phyloP scores from a whole-genome alignment of 2,329 filamentous ascomycete species.

The Raffaelea albimanens region DNA sequence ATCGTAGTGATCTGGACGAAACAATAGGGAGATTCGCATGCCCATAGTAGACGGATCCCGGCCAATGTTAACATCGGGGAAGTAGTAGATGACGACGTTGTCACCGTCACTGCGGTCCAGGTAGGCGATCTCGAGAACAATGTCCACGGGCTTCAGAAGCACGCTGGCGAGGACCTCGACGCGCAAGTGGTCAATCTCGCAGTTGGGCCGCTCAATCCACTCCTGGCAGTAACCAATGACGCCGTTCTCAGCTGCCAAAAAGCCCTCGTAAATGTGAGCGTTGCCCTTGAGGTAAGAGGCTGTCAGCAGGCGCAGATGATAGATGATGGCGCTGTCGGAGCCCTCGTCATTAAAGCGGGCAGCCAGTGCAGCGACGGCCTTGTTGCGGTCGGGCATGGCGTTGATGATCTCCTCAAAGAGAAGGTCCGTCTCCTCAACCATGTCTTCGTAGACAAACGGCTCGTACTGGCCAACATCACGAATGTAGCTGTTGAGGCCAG shows the following conservation, averaged over 20 bases:
- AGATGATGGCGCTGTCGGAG: constrained; percentile 68
- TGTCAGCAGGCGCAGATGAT: constrained; percentile 74
- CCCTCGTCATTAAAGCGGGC: constrained; percentile 65
- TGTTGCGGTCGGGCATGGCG: constrained; percentile 49
- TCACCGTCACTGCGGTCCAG: constrained; percentile 76
- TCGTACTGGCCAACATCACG: constrained; percentile 62
- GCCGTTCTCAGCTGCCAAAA: constrained; percentile 49
- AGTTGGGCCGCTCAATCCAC: constrained; percentile 63
- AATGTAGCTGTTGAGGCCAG: constrained; percentile 61
- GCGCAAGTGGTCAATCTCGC: constrained; percentile 87
- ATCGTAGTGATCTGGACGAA: constrained; percentile 81
- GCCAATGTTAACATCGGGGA: constrained; percentile 44
- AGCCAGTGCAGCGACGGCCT: constrained; percentile 44
- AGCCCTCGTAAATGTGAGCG: constrained; percentile 59
- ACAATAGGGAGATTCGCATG: constrained; percentile 49
- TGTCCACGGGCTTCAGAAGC: constrained; percentile 66
- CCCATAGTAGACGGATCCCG: constrained; percentile 33
- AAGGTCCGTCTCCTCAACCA: constrained; percentile 63
- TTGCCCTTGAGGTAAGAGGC: constrained; percentile 77
- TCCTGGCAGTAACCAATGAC: constrained; percentile 61
- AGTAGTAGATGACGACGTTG: constrained; percentile 62
- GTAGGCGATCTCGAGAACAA: constrained; percentile 82
- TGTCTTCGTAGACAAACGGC: constrained; percentile 68
- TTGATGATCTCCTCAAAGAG: constrained; percentile 56
- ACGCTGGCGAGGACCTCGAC: constrained; percentile 68